These are phyloP conservation scores for Venturia asperata DNA, from an alignment of 2,329 filamentous ascomycete genomes.

Conservation along the genomic window DNA sequence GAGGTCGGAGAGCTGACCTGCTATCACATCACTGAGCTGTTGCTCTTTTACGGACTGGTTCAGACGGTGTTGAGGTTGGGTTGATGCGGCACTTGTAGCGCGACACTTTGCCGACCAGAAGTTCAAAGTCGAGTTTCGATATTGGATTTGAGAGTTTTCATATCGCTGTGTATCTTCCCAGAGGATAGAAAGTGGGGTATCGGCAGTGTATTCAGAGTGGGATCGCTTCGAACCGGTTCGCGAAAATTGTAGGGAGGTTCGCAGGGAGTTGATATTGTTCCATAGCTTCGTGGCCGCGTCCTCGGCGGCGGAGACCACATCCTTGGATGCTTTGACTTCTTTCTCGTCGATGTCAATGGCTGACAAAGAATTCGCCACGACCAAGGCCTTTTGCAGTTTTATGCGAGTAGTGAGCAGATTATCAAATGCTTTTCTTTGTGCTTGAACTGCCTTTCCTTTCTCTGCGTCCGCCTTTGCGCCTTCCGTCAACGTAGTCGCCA, in stretches of 20 bases:
- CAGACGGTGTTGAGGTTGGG: slow-evolving; percentile 50
- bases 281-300: slow-evolving; percentile 78
- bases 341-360: slow-evolving; percentile 25
- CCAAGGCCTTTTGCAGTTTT: slow-evolving; percentile 82
- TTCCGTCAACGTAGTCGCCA: slow-evolving; percentile 57
- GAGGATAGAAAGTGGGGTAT: slow-evolving; percentile 57
- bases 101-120: slow-evolving; percentile 85
- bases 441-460: slow-evolving; percentile 80
- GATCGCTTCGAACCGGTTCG: slow-evolving; percentile 55
- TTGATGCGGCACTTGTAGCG: slow-evolving; percentile 46
- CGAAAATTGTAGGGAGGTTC: slow-evolving; percentile 50
- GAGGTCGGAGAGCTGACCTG: slow-evolving; percentile 58
- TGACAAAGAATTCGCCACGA: slow-evolving; percentile 69
- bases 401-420: slow-evolving; percentile 84
- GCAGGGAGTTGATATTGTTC: slow-evolving; percentile 68
- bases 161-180: slow-evolving; percentile 64
- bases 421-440: slow-evolving; percentile 80
- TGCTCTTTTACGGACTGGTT: slow-evolving; percentile 50
- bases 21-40: slow-evolving; percentile 59
- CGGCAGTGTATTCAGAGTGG: slow-evolving; percentile 42
- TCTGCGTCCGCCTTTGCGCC: slow-evolving; percentile 69
- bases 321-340: slow-evolving; percentile 33
- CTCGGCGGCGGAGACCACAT: slow-evolving; percentile 68
- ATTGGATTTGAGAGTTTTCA: slow-evolving; percentile 52
- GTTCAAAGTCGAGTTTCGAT: slow-evolving; percentile 67